These are phyloP conservation scores for Pestalotiopsis sp. DNA, from an alignment of 2,329 filamentous ascomycete species.

Conservation along the genomic window DNA sequence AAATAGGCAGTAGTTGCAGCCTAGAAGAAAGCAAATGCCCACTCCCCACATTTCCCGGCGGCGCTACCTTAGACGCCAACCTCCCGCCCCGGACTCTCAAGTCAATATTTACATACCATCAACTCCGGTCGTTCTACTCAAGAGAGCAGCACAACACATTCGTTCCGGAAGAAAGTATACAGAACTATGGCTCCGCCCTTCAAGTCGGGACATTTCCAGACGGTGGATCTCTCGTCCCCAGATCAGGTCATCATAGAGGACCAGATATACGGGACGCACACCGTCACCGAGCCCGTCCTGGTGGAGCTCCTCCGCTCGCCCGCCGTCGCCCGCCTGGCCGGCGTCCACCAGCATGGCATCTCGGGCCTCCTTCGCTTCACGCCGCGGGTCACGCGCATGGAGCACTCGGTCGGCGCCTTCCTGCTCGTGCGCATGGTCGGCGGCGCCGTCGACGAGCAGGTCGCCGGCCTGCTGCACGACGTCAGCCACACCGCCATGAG, in stretches of 20 bases:
- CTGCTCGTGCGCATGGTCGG: slow-evolving; percentile 38
- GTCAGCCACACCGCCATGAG: slow-evolving; percentile 40
- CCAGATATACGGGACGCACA: slow-evolving; percentile 34
- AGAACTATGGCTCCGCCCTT: slow-evolving; percentile 9
- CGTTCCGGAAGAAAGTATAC: not conserved
- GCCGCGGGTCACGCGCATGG: slow-evolving; percentile 36
- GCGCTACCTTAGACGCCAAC: no score
- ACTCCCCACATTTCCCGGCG: no score
- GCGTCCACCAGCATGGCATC: slow-evolving; percentile 38
- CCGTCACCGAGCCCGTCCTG: slow-evolving; percentile 36
- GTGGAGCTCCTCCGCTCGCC: slow-evolving; percentile 35
- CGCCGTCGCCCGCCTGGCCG: slow-evolving; percentile 32
- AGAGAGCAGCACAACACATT: not conserved
- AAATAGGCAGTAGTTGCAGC: no score
- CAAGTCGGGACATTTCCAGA: slow-evolving; percentile 22
- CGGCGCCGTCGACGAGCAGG: slow-evolving; percentile 35
- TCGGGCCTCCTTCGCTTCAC: slow-evolving; percentile 35
- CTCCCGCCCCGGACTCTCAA: no score
- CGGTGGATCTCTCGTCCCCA: slow-evolving; percentile 17
- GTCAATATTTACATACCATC: not conserved
- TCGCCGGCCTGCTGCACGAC: slow-evolving; percentile 40
- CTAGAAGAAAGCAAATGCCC: no score
- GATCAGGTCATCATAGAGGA: slow-evolving; percentile 30
- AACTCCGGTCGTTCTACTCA: not conserved
- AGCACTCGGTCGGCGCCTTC: slow-evolving; percentile 41